Percentiles rank a stretch among this genome's conserved stretches.
Evolutionary conservation across 257 asterid genomes (phyloP).

Genomic region (Ballota nigra): DNA sequence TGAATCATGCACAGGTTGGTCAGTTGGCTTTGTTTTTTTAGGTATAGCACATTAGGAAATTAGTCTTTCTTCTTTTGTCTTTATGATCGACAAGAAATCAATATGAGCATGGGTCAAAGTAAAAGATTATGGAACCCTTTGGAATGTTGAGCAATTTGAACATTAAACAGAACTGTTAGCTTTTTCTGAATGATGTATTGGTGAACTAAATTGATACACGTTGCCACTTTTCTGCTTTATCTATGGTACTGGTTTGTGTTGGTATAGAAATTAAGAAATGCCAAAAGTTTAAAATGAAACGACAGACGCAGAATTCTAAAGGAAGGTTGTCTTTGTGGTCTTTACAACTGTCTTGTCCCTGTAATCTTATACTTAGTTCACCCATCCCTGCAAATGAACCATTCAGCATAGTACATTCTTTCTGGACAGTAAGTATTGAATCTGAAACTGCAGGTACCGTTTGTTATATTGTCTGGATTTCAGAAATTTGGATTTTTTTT

Average conservation of each 20-base stretch:
- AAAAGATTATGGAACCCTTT: background rate
- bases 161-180: background rate
- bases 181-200: background rate
- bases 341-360: background rate
- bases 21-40: background rate
- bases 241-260: background rate
- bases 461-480: background rate
- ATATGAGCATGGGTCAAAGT: conserved; percentile 8
- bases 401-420: background rate
- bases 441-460: background rate
- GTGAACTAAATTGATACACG: background rate
- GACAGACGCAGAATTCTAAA: background rate
- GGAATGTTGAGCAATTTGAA: conserved; percentile 19
- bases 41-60: background rate
- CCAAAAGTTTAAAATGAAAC: background rate
- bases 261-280: background rate
- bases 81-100: conserved; percentile 1
- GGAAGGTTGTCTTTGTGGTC: background rate
- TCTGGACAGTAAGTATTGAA: background rate
- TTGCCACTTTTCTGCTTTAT: background rate
- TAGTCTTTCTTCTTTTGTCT: background rate
- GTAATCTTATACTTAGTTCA: background rate
- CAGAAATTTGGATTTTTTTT: background rate
- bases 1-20: conserved; percentile 93
- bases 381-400: too few relatives aligned